Percentiles rank a stretch among this genome's conserved stretches.
These are phyloP conservation scores for Hypocrella siamensis DNA, from an alignment of 2,329 filamentous ascomycete species.

Conservation along the genomic window DNA sequence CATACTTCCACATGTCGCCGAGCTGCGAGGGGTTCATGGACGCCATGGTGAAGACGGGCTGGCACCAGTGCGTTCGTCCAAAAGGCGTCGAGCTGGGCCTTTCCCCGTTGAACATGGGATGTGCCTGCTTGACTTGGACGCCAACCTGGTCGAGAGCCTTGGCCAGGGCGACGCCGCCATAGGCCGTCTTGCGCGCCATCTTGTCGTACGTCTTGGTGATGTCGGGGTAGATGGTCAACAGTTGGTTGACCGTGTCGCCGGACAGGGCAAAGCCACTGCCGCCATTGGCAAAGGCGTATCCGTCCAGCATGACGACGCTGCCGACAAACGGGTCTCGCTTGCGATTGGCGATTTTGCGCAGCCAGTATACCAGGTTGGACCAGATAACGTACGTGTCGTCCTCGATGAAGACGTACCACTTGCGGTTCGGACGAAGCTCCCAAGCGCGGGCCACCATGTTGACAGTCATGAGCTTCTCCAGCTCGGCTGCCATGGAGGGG, in stretches of 20 bases:
- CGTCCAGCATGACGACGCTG: slow-evolving; percentile 29
- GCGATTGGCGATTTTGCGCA: slow-evolving; percentile 25
- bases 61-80: slow-evolving; percentile 34
- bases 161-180: slow-evolving; percentile 36
- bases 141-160: slow-evolving; percentile 28
- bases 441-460: slow-evolving; percentile 42
- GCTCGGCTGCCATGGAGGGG: slow-evolving; percentile 27
- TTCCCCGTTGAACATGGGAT: slow-evolving; percentile 41
- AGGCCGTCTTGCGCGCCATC: slow-evolving; percentile 27
- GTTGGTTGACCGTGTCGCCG: slow-evolving; percentile 31
- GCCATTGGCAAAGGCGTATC: slow-evolving; percentile 36
- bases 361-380: slow-evolving; percentile 34
- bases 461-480: slow-evolving; percentile 48
- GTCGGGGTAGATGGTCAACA: slow-evolving; percentile 25
- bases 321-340: slow-evolving; percentile 32
- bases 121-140: slow-evolving; percentile 24
- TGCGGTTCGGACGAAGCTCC: slow-evolving; percentile 31
- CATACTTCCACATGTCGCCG: slow-evolving; percentile 34
- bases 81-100: slow-evolving; percentile 35
- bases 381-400: slow-evolving; percentile 43
- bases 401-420: slow-evolving; percentile 46
- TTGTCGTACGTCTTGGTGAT: slow-evolving; percentile 30
- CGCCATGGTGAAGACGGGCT: slow-evolving; percentile 41
- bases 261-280: slow-evolving; percentile 42
- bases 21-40: slow-evolving; percentile 37